phyloP scores from a whole-genome alignment of 129 eudicot genomes.

The Artemisia argyi region DNA sequence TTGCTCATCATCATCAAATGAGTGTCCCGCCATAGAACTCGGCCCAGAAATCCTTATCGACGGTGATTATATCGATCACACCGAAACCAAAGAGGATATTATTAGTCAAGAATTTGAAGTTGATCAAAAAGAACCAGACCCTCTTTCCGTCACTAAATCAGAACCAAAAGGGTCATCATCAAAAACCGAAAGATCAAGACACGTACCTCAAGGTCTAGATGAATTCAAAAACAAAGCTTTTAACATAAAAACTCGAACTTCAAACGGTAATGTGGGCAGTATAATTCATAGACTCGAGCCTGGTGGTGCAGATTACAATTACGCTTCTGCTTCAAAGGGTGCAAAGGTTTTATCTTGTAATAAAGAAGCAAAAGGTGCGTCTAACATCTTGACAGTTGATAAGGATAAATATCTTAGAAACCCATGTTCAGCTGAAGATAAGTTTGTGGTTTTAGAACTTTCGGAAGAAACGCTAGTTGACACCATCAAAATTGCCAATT shows the following conservation, averaged over 20 bases:
- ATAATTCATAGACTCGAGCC: constrained; percentile 86
- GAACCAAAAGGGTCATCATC: constrained; percentile 39
- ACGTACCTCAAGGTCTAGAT: constrained; percentile 70
- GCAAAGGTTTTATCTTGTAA: constrained; percentile 89
- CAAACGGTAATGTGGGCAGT: constrained; percentile 57
- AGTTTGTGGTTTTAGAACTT: constrained; percentile 84
- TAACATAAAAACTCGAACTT: constrained; percentile 47
- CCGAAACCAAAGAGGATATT: constrained; percentile 28
- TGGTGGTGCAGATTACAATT: constrained; percentile 90
- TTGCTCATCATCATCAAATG: constrained; percentile 26
- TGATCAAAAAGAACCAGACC: constrained; percentile 26
- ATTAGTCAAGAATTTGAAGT: constrained; percentile 25
- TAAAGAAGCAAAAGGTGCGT: constrained; percentile 96
- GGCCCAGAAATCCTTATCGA: constrained; percentile 32
- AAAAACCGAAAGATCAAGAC: constrained; percentile 48
- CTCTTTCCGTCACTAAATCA: constrained; percentile 18
- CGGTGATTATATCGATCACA: constrained; percentile 20
- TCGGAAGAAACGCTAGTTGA: constrained; percentile 95
- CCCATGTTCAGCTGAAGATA: constrained; percentile 93
- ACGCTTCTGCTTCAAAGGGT: constrained; percentile 89
- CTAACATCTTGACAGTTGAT: constrained; percentile 75
- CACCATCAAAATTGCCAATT: constrained; percentile 86
- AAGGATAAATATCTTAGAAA: constrained; percentile 93
- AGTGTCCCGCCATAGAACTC: constrained; percentile 27
- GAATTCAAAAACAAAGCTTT: constrained; percentile 83